A percentile compares a stretch with the other conserved stretches of the same genome.
Evolutionary conservation across 208 protist genomes (phyloP).

Genomic region (Balamuthia mandrillaris): DNA sequence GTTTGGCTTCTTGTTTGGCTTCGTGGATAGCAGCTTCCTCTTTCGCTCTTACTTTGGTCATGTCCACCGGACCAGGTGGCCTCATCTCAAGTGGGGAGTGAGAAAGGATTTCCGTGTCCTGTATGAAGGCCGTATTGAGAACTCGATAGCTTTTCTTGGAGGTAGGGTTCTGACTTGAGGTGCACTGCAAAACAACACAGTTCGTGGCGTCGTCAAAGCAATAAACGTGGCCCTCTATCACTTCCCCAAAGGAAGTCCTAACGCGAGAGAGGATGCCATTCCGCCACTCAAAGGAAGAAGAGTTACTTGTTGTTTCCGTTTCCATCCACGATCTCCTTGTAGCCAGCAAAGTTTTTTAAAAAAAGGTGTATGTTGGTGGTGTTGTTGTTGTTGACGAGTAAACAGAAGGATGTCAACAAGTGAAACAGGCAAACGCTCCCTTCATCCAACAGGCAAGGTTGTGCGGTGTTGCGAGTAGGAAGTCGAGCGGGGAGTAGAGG

Average conservation of each 20-base stretch:
- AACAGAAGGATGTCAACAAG: too few species aligned
- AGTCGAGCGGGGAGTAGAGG: too few species aligned
- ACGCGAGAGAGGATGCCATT: too few species aligned
- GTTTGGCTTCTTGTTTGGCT: neutral
- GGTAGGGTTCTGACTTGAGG: neutral
- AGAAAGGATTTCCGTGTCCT: neutral
- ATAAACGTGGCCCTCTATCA: neutral
- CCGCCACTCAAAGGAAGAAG: too few species aligned
- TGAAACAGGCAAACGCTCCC: too few species aligned
- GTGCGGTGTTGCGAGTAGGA: too few species aligned
- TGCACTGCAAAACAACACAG: neutral
- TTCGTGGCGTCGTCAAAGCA: neutral
- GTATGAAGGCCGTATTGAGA: neutral
- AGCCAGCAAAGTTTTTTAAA: too few species aligned
- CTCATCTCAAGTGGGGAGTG: neutral
- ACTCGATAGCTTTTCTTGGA: neutral
- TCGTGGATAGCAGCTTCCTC: neutral
- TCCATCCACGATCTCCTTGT: too few species aligned
- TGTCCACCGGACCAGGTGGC: neutral
- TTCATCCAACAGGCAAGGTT: too few species aligned
- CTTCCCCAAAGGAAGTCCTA: neutral
- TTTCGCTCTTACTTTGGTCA: neutral
- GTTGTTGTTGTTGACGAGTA: too few species aligned
- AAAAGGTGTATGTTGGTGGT: too few species aligned
- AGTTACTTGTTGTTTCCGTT: too few species aligned